phyloP scores from a whole-genome alignment of 371 early-diverging fungal genomes.

The Apophysomyces elegans region DNA sequence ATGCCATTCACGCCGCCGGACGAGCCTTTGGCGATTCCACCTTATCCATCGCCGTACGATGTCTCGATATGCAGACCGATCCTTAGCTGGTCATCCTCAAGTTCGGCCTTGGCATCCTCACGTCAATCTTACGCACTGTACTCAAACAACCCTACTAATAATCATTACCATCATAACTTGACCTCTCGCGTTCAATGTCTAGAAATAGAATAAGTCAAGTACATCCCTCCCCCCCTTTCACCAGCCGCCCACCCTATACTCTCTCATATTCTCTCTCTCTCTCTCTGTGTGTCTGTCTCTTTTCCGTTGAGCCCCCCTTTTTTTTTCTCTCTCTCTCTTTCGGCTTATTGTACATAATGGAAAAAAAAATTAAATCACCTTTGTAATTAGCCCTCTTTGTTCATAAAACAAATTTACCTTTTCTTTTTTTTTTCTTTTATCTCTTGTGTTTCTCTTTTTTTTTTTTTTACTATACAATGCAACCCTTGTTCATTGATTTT shows the following conservation, averaged over 20 bases:
- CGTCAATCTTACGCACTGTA: conserved; percentile 9
- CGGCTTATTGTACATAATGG: not conserved
- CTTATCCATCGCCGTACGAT: conserved; percentile 8
- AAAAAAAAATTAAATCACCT: conserved; percentile 3
- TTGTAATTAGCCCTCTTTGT: conserved; percentile 2
- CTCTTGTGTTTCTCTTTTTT: not conserved
- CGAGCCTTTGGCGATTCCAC: conserved; percentile 4
- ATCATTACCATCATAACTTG: not conserved
- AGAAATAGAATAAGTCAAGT: conserved; percentile 14
- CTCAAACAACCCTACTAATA: conserved; percentile 1
- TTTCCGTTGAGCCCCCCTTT: not conserved
- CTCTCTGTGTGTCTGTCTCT: not conserved
- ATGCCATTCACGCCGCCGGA: conserved; percentile 8
- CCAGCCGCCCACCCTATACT: no score
- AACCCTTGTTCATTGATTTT: not conserved
- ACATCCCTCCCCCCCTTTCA: not conserved
- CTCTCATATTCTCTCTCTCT: not conserved
- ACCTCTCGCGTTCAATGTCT: conserved; percentile 13
- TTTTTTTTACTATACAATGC: no score
- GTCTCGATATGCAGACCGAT: conserved; percentile 9
- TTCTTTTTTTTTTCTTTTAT: not conserved
- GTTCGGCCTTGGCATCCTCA: not conserved
- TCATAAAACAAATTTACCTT: not conserved
- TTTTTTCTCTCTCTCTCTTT: not conserved
- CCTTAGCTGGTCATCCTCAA: conserved; percentile 6